Conservation (phyloP, 495 filamentous ascomycete species). For the Letharia lupina region DNA sequence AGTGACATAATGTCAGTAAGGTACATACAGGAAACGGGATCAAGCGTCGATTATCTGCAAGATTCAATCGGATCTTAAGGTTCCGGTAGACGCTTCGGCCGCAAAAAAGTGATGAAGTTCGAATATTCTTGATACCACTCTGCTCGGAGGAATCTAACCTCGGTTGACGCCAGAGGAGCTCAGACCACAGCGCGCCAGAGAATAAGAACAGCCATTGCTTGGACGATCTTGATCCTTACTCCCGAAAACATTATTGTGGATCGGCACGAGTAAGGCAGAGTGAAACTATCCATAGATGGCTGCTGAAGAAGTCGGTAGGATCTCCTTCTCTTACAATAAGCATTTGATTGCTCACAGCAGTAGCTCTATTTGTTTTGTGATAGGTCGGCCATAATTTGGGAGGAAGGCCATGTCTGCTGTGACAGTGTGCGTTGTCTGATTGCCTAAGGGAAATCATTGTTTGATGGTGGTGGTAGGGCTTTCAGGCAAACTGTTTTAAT, state of each 20-base stretch:
- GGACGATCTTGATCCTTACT: background rate
- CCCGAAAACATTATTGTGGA: background rate
- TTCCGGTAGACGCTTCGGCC: conserved; percentile 8
- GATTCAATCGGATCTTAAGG: background rate
- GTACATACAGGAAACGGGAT: background rate
- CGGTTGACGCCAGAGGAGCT: background rate
- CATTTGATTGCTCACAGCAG: background rate
- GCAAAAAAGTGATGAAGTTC: background rate
- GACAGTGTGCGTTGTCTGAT: background rate
- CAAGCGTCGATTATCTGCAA: conserved; percentile 3
- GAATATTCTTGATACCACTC: background rate
- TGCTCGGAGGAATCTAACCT: conserved; percentile 3
- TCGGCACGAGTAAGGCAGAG: conserved; percentile 1
- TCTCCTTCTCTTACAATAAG: background rate
- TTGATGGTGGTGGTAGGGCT: conserved; percentile 1
- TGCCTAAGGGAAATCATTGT: background rate
- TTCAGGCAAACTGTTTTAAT: background rate
- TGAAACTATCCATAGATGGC: background rate
- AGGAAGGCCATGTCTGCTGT: background rate
- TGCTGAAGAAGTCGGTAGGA: background rate
- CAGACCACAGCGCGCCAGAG: background rate
- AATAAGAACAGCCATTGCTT: background rate
- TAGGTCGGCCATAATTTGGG: background rate
- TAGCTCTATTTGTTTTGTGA: background rate
- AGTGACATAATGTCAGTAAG: background rate